Evolutionary conservation across 306 rosid species (phyloP).

Genomic region (Fagus crenata): DNA sequence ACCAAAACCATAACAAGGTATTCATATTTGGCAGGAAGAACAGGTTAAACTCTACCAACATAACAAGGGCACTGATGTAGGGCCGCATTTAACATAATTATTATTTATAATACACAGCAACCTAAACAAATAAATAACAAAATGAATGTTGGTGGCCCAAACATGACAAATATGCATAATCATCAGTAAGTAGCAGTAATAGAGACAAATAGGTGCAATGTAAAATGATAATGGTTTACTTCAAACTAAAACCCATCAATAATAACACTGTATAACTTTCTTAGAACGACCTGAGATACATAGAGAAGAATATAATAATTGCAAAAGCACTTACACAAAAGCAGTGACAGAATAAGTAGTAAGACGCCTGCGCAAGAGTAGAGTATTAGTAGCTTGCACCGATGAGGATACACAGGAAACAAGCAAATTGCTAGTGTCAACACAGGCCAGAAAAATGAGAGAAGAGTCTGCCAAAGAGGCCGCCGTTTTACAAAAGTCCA

Average conservation of each 20-base stretch:
- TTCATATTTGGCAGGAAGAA: background rate
- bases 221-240: background rate
- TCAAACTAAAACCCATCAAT: background rate
- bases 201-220: background rate
- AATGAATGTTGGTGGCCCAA: background rate
- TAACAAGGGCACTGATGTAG: background rate
- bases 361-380: slow-evolving; percentile 94
- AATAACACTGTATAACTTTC: slow-evolving; percentile 1
- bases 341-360: slow-evolving; percentile 77
- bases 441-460: slow-evolving; percentile 97
- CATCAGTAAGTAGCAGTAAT: background rate
- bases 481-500: slow-evolving; percentile 91
- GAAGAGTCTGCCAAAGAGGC: slow-evolving; percentile 99
- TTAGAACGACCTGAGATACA: background rate
- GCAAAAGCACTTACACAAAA: slow-evolving; percentile 61
- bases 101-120: background rate
- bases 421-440: slow-evolving; percentile 93
- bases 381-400: slow-evolving; percentile 88
- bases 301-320: slow-evolving; percentile 20
- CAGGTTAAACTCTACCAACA: background rate
- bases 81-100: background rate
- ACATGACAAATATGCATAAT: background rate
- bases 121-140: background rate
- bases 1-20: background rate
- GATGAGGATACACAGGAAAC: slow-evolving; percentile 97